Conservation (phyloP, 1,139 yeast species). For the Magnusiomyces starmeri region DNA sequence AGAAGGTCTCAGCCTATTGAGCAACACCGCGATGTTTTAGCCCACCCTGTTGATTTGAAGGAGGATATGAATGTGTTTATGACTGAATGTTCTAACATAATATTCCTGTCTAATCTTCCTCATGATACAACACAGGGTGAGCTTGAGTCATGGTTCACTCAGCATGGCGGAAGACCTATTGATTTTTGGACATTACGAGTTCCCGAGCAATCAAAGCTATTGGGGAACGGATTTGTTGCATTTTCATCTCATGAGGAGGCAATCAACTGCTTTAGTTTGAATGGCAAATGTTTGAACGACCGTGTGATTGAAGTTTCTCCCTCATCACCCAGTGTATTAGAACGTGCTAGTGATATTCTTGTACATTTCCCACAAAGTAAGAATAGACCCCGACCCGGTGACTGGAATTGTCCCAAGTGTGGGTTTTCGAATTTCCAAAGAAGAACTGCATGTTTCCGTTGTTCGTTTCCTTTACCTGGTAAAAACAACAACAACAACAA, state of each 20-base stretch:
- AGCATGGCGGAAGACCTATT: constrained; percentile 75
- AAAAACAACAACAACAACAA: constrained; percentile 46
- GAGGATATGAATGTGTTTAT: constrained; percentile 64
- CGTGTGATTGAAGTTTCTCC: constrained; percentile 80
- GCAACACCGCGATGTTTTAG: constrained; percentile 50
- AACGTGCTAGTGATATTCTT: constrained; percentile 71
- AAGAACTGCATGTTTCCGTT: constrained; percentile 88
- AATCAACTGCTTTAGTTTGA: constrained; percentile 58
- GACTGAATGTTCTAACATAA: constrained; percentile 67
- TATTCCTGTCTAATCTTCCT: constrained; percentile 72
- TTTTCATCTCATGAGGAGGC: constrained; percentile 86
- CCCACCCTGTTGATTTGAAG: constrained; percentile 66
- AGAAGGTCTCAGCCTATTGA: constrained; percentile 49
- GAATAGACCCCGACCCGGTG: constrained; percentile 92
- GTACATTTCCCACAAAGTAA: constrained; percentile 83
- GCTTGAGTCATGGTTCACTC: constrained; percentile 85
- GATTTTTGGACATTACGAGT: constrained; percentile 83
- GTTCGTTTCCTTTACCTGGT: constrained; percentile 67
- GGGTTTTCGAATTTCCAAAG: constrained; percentile 94
- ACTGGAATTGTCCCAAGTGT: constrained; percentile 95
- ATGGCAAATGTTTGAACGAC: constrained; percentile 72
- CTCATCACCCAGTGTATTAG: constrained; percentile 68
- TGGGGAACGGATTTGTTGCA: constrained; percentile 74
- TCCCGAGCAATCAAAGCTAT: constrained; percentile 43
- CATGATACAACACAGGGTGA: constrained; percentile 85